Evolutionary conservation across 1,139 yeast species (phyloP), one percentile per base, ranked within the genome.

Genomic region (Hanseniaspora uvarum): DNA sequence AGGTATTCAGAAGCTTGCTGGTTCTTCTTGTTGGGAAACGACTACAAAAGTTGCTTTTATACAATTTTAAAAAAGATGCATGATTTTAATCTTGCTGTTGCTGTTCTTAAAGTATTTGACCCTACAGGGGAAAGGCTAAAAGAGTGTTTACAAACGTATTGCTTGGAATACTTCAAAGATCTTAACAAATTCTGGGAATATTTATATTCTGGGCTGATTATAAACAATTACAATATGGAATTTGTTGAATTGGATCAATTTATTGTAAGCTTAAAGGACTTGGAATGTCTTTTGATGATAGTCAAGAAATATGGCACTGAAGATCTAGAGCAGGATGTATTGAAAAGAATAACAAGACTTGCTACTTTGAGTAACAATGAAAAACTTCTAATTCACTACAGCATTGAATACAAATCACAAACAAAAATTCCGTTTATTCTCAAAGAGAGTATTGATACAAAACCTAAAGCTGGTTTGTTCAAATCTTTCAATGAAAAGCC

Each of bases 1-100:
- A 41, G 53, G 36, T 50, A 50, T 12, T 19, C 10, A 16, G 53
- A 50, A 30, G 53, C 53, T 2, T 50, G 53, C 24, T 50, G 53
- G 53, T 50, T 50, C 19, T 50, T 50, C 18, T 50, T 50, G 31
- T 18, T 50, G 41, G 53, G 53, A 4, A 10, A 43, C 7, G 53
- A 50, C 18, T 50, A 50, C 18, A 50, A 43, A 37, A 50, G 53
- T 16, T 41, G 46, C 39, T 50, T 50, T 21, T 50, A 26, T 37
- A 50, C 53, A 1, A 21, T 39, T 14, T 30, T 50, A 16, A 50
- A 43, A 21, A 50, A 46, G 28, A 43, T 50, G 53, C 19, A 43
- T 19, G 24, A 19, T 5, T 50, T 37, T 24, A 23, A 23, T 3
- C 19, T 50, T 23, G 53, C 31, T 10, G 31, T 50, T 19, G 43